Base-by-base conservation (phyloP, 148 eudicot genomes). In the Talinum fruticosum region DNA sequence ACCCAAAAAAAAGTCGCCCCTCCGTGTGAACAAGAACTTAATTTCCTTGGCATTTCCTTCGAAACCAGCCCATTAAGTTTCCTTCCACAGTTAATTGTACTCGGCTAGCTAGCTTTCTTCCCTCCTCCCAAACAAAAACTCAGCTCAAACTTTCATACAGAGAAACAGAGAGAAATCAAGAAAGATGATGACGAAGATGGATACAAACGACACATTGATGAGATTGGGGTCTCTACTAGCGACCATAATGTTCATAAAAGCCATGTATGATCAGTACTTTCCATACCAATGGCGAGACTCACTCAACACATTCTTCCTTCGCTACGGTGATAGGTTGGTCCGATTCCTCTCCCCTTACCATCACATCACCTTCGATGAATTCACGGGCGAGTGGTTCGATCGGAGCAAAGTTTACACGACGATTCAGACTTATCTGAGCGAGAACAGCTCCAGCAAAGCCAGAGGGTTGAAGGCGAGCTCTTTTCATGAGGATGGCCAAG, bases 291-390 rank as follows among this genome's bases (percentile, higher is more conserved):
- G 0, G 84, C 35, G 49, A 80, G 1, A 85, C 51, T 37, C 73
- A 82, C 36, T 32, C 78, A 80, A 76, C 24, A 80, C 73, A 53
- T 21, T 87, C 13, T 6, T 80, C 26, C 23, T 35, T 69, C 0
- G 1, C 85, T 0, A 61, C 66, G 5, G 6, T 26, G 66, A 61
- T 0, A 24, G 29, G 32, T 32, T 26, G 3, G 66, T 61, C 8
- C 24, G 66, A 26, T 61, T 61, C 29, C 26, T 61, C 30, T 84
- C 83, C 32, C 92, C 92, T 0, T 84, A 87, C 71, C 74, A 84
- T 26, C 76, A 83, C 24, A 87, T 87, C 69, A 87, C 76, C 5
- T 86, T 87, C 79, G 66, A 87, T 7, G 90, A 87, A 36, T 79
- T 35, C 65, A 79, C 82, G 0, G 80, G 80, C 0, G 83, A 89